Percentiles rank a stretch among this genome's conserved stretches.
These are phyloP conservation scores for Solanum hybrid DNA, from an alignment of 305 asterid genomes.

Conservation along the genomic window DNA sequence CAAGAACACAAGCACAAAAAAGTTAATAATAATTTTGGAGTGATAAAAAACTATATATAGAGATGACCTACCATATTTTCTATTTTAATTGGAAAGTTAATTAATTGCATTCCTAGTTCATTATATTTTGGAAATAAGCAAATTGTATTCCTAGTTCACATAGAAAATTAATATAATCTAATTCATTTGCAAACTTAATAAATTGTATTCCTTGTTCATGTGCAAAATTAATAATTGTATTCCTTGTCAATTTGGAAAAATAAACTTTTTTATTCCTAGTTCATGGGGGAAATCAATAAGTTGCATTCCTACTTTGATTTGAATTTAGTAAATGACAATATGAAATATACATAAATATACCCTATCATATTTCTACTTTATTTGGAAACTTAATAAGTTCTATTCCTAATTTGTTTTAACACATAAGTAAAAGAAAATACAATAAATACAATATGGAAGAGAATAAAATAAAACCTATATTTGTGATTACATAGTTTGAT, in stretches of 20 bases:
- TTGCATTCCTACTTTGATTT: no score
- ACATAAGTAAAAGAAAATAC: neutral
- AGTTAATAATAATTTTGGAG: no score
- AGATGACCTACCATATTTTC: neutral
- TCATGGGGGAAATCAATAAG: no score
- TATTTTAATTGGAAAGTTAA: no score
- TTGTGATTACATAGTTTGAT: neutral
- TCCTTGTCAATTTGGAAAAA: neutral
- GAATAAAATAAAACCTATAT: neutral
- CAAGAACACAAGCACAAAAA: neutral
- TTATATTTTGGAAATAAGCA: no score
- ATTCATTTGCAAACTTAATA: neutral
- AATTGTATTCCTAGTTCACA: no score
- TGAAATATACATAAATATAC: neutral
- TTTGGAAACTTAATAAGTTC: no score
- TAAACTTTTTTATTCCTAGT: neutral
- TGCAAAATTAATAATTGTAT: neutral
- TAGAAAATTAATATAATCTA: no score
- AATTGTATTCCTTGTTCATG: neutral
- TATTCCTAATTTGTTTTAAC: no score
- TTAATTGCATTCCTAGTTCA: no score
- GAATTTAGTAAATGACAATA: neutral
- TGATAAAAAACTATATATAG: neutral
- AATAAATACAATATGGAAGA: neutral
- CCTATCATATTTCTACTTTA: neutral